phyloP scores from a whole-genome alignment of 305 asterid species.

The Solanum hybrid region DNA sequence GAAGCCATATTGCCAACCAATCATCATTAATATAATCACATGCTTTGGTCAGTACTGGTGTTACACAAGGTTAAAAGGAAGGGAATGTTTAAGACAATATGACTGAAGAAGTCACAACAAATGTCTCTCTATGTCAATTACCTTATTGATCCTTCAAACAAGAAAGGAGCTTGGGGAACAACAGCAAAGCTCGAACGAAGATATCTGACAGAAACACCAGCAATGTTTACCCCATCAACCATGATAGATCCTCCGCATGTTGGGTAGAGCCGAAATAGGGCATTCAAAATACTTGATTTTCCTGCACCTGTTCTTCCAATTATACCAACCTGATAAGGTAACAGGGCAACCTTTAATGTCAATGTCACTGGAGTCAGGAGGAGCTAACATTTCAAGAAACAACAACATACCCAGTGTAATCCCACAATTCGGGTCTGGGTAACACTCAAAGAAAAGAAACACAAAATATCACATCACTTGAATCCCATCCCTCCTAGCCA shows the following conservation, averaged over 20 bases:
- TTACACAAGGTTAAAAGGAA: neutral
- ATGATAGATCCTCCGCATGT: constrained; percentile 52
- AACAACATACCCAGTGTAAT: neutral
- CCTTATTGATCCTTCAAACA: constrained; percentile 93
- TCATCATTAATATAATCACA: neutral
- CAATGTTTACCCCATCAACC: constrained; percentile 54
- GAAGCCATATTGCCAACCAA: neutral
- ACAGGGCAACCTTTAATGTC: neutral
- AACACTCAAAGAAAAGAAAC: neutral
- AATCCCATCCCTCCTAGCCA: neutral
- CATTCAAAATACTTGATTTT: constrained; percentile 85
- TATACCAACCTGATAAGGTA: constrained; percentile 59
- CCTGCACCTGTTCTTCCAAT: constrained; percentile 99
- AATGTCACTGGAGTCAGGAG: neutral
- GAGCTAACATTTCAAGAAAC: neutral
- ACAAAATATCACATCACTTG: neutral
- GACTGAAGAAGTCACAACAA: neutral
- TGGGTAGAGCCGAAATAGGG: constrained; percentile 71
- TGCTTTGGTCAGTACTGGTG: neutral
- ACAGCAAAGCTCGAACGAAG: constrained; percentile 72
- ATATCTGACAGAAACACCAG: constrained; percentile 50
- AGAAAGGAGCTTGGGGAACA: constrained; percentile 88
- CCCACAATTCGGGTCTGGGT: neutral
- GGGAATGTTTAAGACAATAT: neutral
- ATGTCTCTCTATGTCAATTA: constrained; percentile 5